Conservation (phyloP, 768 basidiomycete species). For the Kwoniella mangroviensis region DNA sequence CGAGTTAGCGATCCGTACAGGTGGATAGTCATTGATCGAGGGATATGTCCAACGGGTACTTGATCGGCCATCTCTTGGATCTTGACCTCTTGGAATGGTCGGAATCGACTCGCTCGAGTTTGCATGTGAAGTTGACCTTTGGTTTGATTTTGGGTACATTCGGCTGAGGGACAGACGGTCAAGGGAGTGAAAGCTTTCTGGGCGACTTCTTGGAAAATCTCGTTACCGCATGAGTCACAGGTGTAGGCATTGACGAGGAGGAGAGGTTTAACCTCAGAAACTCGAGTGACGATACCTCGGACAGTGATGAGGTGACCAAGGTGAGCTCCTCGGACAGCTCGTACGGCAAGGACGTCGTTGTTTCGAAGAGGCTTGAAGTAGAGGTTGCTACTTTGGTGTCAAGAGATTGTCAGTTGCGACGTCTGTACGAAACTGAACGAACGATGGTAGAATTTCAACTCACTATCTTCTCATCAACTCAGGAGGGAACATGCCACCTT, state of each 20-base stretch:
- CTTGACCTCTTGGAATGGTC: constrained; percentile 97
- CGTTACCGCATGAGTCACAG: constrained; percentile 96
- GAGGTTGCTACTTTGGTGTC: constrained; percentile 69
- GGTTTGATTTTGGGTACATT: constrained; percentile 83
- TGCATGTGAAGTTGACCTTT: constrained; percentile 97
- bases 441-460: constrained; percentile 57
- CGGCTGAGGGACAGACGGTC: constrained; percentile 80
- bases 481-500: constrained; percentile 73
- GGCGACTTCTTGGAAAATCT: constrained; percentile 96
- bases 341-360: constrained; percentile 71
- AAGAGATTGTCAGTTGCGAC: not conserved
- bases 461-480: constrained; percentile 94
- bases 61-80: constrained; percentile 99
- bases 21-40: constrained; percentile 97
- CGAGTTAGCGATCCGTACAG: constrained; percentile 87
- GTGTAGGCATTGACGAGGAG: constrained; percentile 97
- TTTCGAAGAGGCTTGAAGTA: constrained; percentile 80
- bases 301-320: constrained; percentile 95
- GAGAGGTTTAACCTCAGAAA: constrained; percentile 97
- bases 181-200: constrained; percentile 89
- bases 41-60: constrained; percentile 99
- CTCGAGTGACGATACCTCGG: constrained; percentile 96
- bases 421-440: too few relatives aligned
- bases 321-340: constrained; percentile 81
- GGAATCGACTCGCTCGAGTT: constrained; percentile 94